Base-by-base conservation (phyloP, 192 early-diverging fungal genomes). In the Phlyctochytrium planicorne region DNA sequence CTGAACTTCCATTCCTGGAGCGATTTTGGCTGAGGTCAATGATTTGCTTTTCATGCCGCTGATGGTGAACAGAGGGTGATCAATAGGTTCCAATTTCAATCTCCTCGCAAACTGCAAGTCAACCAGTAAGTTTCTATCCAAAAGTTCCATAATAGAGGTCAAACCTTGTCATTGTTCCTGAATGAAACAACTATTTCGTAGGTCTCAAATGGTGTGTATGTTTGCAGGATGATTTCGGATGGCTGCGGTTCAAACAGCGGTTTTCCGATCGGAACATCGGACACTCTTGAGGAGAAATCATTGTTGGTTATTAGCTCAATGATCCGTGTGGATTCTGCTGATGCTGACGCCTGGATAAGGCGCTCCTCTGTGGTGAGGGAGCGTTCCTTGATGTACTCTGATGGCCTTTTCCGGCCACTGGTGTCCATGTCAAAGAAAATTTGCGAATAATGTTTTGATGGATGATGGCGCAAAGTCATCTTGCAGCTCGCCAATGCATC, bases 111-210 rank as follows among this genome's bases (percentile, higher is more conserved):
- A 69, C 86, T 87, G 63, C 16, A 24, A 25, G 10, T n/a, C n/a
- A n/a, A n/a, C n/a, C n/a, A n/a, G n/a, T n/a, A n/a, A n/a, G n/a
- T 50, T 50, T 10, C n/a, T 50, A 50, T 10, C n/a, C n/a, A 34
- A 67, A 16, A 27, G 55, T 61, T 2, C 30, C 31, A 34, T 23
- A 75, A 1, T 3, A 12, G 34, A 27, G 32, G 16, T 66, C 55
- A 23, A 70, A 87, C 86, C 68, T 83, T 87, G 65, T 88, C 86
- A 60, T 83, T 82, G 63, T 88, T 88, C 20, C 86, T 59, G 61
- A 88, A 87, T 23, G 60, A 65, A 4, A 88, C 69, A 2, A 77
- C 61, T 6, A 88, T 60, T 55, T 88, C 85, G 60, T 86, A 87
- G 1, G 59, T 78, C 34, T 80, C 52, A 62, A 88, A 87, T 0